Evolutionary conservation across 805 yeast genomes (phyloP), one percentile per base, ranked within the genome.

Genomic region (Spathaspora hagerdaliae): DNA sequence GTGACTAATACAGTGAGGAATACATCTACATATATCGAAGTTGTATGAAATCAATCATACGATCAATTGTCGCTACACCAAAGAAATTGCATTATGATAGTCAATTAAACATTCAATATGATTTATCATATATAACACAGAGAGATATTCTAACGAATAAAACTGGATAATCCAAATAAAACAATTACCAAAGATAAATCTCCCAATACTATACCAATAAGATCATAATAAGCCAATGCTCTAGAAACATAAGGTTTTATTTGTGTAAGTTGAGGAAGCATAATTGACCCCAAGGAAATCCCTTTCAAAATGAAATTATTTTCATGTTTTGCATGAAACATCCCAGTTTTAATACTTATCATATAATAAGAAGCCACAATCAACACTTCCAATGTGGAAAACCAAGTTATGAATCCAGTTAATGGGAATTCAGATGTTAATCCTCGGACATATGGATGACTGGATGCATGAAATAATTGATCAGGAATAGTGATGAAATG

Each of bases 61-160:
- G 61, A 38, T 45, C 51, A 1, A 36, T 57, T 6, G 49, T 56
- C 2, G 37, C 59, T 9, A 44, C 39, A 19, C 51, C 53, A 7
- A 50, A 50, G 27, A 41, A 41, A 7, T 15, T 7, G 1, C 39
- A 41, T 34, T 43, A 41, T 41, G 53, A 47, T 42, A 6, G 31
- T 3, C 4, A 27, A 6, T 14, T 34, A 13, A 33, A 27, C 1
- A n/a, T 51, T 36, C 42, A 60, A 12, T 59, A 85, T 7, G 96
- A 90, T 57, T 63, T 89, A 34, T 75, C 90, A 0, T 84, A 85
- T 52, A 75, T 90, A n/a, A n/a, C n/a, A n/a, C n/a, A n/a, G n/a
- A 36, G 7, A 38, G n/a, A 10, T 31, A 31, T 12, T 35, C 27
- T 32, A 44, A 14, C 34, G 34, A 15, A 27, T 27, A 27, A 45